Percentiles rank a stretch among this genome's conserved stretches.
These are phyloP conservation scores for Coemansia sp. DNA, from an alignment of 192 early-diverging fungal genomes.

Conservation along the genomic window DNA sequence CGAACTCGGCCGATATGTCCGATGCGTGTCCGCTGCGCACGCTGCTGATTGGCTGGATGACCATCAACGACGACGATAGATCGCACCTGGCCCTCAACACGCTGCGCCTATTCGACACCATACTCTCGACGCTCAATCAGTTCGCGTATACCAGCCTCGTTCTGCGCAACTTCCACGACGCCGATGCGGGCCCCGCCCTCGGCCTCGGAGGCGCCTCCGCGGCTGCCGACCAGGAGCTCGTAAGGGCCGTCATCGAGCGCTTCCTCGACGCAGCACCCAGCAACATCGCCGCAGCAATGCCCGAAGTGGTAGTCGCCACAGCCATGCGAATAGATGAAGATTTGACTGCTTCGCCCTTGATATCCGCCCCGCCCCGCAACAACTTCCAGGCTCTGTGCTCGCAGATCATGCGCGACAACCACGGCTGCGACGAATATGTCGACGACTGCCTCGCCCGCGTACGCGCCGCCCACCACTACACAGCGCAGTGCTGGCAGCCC, in stretches of 20 bases:
- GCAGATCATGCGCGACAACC: constrained; percentile 30
- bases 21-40: constrained; percentile 12
- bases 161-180: constrained; percentile 54
- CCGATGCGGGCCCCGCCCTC: constrained; percentile 15
- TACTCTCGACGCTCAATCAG: constrained; percentile 60
- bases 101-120: constrained; percentile 61
- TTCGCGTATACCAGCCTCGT: constrained; percentile 61
- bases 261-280: constrained; percentile 43
- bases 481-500: constrained; percentile 8
- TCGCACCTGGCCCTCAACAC: constrained; percentile 56
- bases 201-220: constrained; percentile 34
- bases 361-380: background rate
- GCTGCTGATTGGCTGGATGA: constrained; percentile 46
- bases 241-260: constrained; percentile 46
- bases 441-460: constrained; percentile 23
- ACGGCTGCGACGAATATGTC: constrained; percentile 48
- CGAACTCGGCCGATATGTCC: background rate
- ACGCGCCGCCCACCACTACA: constrained; percentile 12
- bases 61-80: constrained; percentile 46
- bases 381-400: constrained; percentile 20
- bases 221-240: constrained; percentile 45
- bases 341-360: too few relatives aligned
- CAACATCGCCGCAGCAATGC: constrained; percentile 29
- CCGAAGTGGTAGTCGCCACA: constrained; percentile 33
- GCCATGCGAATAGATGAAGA: constrained; percentile 23